Evolutionary conservation across 164 flowering plant species (phyloP).

Genomic region (Nymphaea thermarum): DNA sequence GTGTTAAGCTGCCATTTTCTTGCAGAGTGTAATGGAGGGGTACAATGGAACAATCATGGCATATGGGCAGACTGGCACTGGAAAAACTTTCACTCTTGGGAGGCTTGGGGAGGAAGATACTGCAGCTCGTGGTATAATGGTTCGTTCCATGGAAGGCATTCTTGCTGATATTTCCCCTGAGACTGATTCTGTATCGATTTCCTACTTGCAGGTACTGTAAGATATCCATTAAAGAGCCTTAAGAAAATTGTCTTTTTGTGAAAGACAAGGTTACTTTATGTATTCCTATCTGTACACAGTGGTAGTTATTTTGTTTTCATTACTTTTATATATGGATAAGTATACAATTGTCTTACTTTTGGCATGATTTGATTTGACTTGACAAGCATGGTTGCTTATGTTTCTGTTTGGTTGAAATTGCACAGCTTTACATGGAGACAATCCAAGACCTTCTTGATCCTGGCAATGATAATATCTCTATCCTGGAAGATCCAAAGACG

Average conservation of each 20-base stretch:
- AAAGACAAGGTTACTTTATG: too few species aligned
- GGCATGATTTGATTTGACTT: too few species aligned
- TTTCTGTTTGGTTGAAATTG: background rate
- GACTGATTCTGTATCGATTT: conserved; percentile 68
- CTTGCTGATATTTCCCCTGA: conserved; percentile 57
- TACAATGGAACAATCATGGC: conserved; percentile 99
- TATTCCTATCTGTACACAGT: too few species aligned
- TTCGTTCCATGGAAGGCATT: conserved; percentile 94
- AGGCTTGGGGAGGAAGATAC: conserved; percentile 89
- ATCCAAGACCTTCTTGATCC: conserved; percentile 97
- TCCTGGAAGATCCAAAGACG: conserved; percentile 85
- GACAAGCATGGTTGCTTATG: background rate
- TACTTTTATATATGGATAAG: background rate
- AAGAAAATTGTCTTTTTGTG: background rate
- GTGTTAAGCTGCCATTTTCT: background rate
- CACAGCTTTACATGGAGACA: conserved; percentile 97
- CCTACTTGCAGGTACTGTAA: conserved; percentile 76
- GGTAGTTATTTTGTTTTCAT: background rate
- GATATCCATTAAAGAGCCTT: background rate
- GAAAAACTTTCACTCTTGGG: conserved; percentile 94
- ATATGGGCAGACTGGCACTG: conserved; percentile 97
- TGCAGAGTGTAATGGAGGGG: conserved; percentile 93
- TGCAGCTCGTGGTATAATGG: conserved; percentile 93
- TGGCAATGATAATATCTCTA: conserved; percentile 70
- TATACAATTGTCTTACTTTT: too few species aligned